A percentile compares a stretch with the other conserved stretches of the same genome.
phyloP scores from a whole-genome alignment of 768 basidiomycete genomes.

The Agrocybe pediades region DNA sequence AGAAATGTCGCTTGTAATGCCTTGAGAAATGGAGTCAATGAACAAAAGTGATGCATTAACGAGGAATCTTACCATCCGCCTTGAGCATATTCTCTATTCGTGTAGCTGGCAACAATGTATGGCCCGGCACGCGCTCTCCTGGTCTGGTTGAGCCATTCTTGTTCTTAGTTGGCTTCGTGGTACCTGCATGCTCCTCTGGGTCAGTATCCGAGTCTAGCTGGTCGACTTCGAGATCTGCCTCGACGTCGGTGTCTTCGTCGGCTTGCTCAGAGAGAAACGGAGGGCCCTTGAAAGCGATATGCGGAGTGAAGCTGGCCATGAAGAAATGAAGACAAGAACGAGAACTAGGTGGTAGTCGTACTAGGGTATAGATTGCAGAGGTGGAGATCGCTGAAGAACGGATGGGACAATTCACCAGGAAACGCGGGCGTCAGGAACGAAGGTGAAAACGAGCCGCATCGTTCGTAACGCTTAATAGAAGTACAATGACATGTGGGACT shows the following conservation, averaged over 20 bases:
- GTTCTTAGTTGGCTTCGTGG: constrained; percentile 20
- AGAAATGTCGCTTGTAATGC: constrained; percentile 60
- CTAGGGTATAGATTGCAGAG: background rate
- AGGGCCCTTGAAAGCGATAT: background rate
- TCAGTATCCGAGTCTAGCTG: constrained; percentile 63
- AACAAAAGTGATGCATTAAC: constrained; percentile 2
- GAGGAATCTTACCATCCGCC: constrained; percentile 60
- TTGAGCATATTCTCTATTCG: constrained; percentile 78
- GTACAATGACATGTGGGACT: background rate
- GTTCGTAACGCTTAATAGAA: background rate
- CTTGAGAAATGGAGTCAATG: constrained; percentile 29
- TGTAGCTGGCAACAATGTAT: constrained; percentile 64
- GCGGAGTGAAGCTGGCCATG: background rate
- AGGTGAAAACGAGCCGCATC: background rate
- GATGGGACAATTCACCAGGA: background rate
- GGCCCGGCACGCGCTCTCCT: constrained; percentile 57
- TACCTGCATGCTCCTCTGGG: constrained; percentile 34
- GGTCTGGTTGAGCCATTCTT: constrained; percentile 28
- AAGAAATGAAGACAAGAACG: background rate
- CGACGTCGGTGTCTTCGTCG: constrained; percentile 44
- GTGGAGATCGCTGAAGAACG: background rate
- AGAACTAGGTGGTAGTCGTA: background rate
- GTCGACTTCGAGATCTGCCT: constrained; percentile 68
- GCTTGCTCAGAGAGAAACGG: background rate
- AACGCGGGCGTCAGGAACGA: background rate